Evolutionary conservation across 345 rosid species (phyloP), one percentile per base, ranked within the genome.

Genomic region (Geranium rotundifolium): DNA sequence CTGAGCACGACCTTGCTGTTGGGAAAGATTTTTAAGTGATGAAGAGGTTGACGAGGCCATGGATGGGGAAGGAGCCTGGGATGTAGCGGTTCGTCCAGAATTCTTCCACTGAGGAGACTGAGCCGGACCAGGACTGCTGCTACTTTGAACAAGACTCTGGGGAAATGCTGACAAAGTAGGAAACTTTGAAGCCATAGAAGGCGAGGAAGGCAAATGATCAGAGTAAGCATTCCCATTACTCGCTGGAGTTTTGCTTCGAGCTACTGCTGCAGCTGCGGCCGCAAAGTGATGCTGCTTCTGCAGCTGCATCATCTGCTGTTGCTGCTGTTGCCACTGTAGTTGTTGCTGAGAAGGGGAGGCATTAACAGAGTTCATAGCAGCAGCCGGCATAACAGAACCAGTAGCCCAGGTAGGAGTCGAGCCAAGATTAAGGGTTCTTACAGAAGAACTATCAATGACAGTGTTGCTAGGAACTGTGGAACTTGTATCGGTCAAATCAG

Each of bases 101-200:
- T 76, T 85, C 76, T 88, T 93, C 99, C 99, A 90, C 66, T 82
- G 99, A 57, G 88, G 70, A 63, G 97, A 79, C 57, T 88, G 97
- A 57, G 64, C 77, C n/a, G n/a, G n/a, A n/a, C n/a, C n/a, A 23
- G 85, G 88, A 70, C 75, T 76, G 56, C 74, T 73, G 68, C 79
- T 71, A 52, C 81, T 79, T 80, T 85, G 99, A 19, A 88, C 90
- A 67, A 85, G 77, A 69, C 74, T 95, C 64, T 80, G 95, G 10
- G 92, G 84, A 72, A 85, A 88, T 1, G 76, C 76, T 62, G 97
- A 50, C 27, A 75, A 66, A 18, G 84, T 84, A 41, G 88, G 74
- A 62, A 80, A 86, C 77, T 86, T 93, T 27, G 77, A 66, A 64
- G 87, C 80, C 27, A 75, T 73, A 7, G 97, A 70, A 1, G 90